These are phyloP conservation scores for Hyphopichia burtonii DNA, from an alignment of 1,139 yeast genomes.

Conservation along the genomic window DNA sequence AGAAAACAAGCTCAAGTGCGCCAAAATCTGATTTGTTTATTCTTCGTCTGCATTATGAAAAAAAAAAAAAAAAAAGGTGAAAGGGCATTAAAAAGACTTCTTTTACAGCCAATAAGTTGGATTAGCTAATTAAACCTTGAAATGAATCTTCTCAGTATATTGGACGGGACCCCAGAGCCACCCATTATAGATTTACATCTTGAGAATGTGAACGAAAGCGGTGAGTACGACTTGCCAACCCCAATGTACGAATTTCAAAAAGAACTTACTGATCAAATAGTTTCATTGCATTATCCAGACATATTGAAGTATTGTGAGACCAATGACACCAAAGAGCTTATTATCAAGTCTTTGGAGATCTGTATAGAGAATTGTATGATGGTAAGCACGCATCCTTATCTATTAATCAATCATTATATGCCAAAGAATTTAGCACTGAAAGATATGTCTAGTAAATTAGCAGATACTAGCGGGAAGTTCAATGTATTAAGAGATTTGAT, in stretches of 20 bases:
- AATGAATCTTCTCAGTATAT: constrained; percentile 75
- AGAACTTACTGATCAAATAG: constrained; percentile 89
- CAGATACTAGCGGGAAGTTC: constrained; percentile 87
- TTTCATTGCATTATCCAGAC: constrained; percentile 87
- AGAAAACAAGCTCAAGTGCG: no score
- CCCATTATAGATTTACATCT: constrained; percentile 59
- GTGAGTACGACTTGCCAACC: constrained; percentile 80
- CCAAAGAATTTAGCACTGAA: constrained; percentile 78
- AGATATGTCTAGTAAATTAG: constrained; percentile 73
- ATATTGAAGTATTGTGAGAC: constrained; percentile 84
- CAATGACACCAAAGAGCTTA: constrained; percentile 52
- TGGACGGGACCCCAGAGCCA: constrained; percentile 87
- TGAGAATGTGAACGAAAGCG: constrained; percentile 41
- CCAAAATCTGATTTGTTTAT: background rate
- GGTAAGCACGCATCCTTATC: constrained; percentile 86
- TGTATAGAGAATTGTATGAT: constrained; percentile 73
- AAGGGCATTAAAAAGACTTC: background rate
- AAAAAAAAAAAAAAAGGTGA: no score
- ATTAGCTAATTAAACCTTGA: background rate
- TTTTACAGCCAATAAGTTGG: background rate
- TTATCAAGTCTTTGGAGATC: constrained; percentile 67
- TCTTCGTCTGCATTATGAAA: background rate
- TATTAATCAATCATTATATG: constrained; percentile 79
- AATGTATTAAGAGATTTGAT: constrained; percentile 62
- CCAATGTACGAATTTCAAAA: constrained; percentile 88